Evolutionary conservation across 208 protist genomes (phyloP).

Genomic region (Leishmania amazonensis): DNA sequence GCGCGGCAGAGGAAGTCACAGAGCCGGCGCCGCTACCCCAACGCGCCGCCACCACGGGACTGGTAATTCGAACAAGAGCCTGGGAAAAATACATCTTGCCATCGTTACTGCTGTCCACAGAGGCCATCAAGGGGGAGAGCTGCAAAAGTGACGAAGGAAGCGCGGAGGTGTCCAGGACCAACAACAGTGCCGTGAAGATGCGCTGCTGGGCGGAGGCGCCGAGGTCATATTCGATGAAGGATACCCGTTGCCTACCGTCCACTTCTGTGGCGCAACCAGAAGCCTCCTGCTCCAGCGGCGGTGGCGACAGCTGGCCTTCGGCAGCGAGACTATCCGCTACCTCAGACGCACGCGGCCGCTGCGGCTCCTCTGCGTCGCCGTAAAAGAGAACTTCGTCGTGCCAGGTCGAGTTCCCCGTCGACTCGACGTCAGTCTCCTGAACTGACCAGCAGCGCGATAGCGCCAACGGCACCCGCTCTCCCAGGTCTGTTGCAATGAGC

Average conservation of each 20-base stretch:
- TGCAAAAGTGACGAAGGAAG: conserved; percentile 48
- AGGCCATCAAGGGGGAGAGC: conserved; percentile 40
- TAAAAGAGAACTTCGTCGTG: conserved; percentile 17
- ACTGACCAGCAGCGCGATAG: conserved; percentile 18
- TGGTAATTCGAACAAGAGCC: conserved; percentile 19
- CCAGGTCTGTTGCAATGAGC: conserved; percentile 16
- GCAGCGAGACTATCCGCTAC: neutral
- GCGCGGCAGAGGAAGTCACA: conserved; percentile 21
- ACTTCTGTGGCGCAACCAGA: neutral
- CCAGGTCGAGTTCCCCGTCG: neutral
- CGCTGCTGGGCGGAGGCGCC: conserved; percentile 24
- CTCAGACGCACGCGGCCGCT: neutral
- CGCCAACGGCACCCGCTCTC: conserved; percentile 19
- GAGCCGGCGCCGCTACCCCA: conserved; percentile 15
- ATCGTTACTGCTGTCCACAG: conserved; percentile 66
- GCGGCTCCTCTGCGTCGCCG: conserved; percentile 2
- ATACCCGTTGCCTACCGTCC: neutral
- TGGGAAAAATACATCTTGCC: conserved; percentile 31
- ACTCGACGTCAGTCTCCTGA: neutral
- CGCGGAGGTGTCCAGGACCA: conserved; percentile 53
- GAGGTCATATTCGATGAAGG: conserved; percentile 45
- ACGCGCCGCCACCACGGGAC: conserved; percentile 14
- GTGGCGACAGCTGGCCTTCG: neutral
- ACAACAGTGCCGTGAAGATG: conserved; percentile 50
- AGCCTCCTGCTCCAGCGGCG: neutral